Percentiles rank a stretch among this genome's conserved stretches.
Conservation (phyloP, 148 eudicot species). For the Selenicereus undatus region DNA sequence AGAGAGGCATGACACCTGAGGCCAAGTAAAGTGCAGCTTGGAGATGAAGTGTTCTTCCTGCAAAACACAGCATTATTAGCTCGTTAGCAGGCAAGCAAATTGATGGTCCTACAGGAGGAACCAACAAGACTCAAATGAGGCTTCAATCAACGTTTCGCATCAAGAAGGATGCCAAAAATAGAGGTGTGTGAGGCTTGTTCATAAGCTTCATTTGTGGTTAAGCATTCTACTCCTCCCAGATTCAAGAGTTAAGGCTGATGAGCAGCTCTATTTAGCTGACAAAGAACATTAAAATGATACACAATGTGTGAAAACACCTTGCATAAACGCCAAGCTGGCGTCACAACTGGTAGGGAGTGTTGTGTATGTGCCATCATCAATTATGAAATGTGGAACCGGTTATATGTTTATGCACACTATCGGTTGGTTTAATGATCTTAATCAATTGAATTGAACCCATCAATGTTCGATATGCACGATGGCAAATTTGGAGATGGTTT, state of each 20-base stretch:
- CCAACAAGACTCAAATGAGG: background rate
- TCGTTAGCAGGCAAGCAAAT: background rate
- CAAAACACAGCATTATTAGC: slow-evolving; percentile 8
- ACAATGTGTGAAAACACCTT: slow-evolving; percentile 2
- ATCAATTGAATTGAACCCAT: background rate
- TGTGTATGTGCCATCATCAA: background rate
- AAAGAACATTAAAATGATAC: background rate
- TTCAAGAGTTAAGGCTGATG: background rate
- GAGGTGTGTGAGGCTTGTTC: background rate
- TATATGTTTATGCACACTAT: background rate
- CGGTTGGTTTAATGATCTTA: background rate
- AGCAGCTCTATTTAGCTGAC: background rate
- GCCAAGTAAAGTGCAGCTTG: slow-evolving; percentile 78
- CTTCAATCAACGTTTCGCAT: background rate
- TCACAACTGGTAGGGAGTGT: too few relatives aligned
- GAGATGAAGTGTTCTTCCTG: slow-evolving; percentile 85
- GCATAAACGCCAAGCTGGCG: background rate
- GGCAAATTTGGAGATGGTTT: background rate
- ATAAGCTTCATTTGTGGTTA: background rate
- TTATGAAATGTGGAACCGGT: background rate
- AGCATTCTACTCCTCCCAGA: background rate
- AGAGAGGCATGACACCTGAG: slow-evolving; percentile 70
- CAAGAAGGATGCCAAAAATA: background rate
- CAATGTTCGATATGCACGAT: background rate
- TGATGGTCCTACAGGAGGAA: background rate